phyloP scores from a whole-genome alignment of 441 rosid genomes.

The Pelargonium citronellum region DNA sequence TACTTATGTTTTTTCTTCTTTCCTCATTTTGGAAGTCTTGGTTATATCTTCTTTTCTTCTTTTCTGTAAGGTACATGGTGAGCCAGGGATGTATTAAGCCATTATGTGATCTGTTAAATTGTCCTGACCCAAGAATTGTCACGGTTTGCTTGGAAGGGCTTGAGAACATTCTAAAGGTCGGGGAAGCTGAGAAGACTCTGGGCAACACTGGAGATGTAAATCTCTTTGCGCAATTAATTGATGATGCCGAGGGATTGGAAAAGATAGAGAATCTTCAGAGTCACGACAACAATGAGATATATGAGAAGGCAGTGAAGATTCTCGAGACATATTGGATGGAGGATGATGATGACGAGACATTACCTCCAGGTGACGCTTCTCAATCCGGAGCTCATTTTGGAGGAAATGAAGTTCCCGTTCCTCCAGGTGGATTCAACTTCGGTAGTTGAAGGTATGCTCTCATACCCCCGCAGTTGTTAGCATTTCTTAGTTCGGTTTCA shows the following conservation, averaged over 20 bases:
- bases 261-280: not conserved
- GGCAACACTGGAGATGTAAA: not conserved
- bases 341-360: constrained; percentile 35
- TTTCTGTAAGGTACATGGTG: constrained; percentile 15
- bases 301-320: constrained; percentile 17
- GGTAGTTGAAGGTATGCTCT: constrained; percentile 32
- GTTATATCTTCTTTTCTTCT: no score
- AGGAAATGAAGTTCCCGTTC: constrained; percentile 32
- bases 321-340: constrained; percentile 45
- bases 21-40: not conserved
- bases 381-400: constrained; percentile 41
- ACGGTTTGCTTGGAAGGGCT: constrained; percentile 16
- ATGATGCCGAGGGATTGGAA: not conserved
- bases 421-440: constrained; percentile 49
- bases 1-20: not conserved
- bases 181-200: not conserved
- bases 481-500: not conserved
- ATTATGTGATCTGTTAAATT: constrained; percentile 17
- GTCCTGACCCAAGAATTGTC: constrained; percentile 11
- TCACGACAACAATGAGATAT: not conserved
- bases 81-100: constrained; percentile 17
- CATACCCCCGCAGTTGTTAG: not conserved
- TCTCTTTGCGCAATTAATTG: not conserved
- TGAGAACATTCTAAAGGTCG: constrained; percentile 15
- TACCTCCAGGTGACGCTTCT: constrained; percentile 28